Base-by-base conservation (phyloP, 2,329 filamentous ascomycete genomes). In the Arthrocladium fulminans region DNA sequence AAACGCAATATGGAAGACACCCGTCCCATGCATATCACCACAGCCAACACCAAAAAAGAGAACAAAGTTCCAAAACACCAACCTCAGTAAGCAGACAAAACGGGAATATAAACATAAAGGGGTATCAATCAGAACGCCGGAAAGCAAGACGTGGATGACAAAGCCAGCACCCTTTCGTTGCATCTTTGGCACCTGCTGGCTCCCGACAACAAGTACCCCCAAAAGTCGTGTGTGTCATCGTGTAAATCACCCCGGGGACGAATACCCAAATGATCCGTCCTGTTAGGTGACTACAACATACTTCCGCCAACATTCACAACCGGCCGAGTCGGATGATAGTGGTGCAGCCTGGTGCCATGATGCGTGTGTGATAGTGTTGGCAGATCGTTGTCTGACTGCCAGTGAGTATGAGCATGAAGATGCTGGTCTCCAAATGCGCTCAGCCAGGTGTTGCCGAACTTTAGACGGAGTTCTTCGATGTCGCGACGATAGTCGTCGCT, bases 391-490 rank as follows among this genome's bases (percentile, higher is more conserved):
- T 35, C 32, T 35, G 32, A 35, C 32, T 74, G 71, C 71, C 76
- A 77, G 29, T 66, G 69, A 74, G 92, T 35, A 15, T 9, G 32
- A 8, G n/a, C n/a, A n/a, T n/a, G n/a, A n/a, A n/a, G n/a, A 8
- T 35, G 32, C 17, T 35, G 86, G 60, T 95, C 89, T 52, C 84
- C 84, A 44, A 97, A 72, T 10, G 86, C 87, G 53, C 81, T 89
- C 30, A 97, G 76, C 76, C 94, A 97, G 30, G 82, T 85, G 58
- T 82, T 87, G 25, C 89, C 88, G 55, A 95, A 83, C 60, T 90
- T 86, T 60, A 84, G 84, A 52, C 88, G 83, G 47, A 96, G 70
- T 2, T 85, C 81, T 65, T 95, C 88, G 47, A 97, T 84, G 65
- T 92, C 92, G 63, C 86, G 86, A 50, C 85, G 81, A 66, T 95